Percentiles rank a stretch among this genome's conserved stretches.
These are phyloP conservation scores for Elaphomyces granulatus DNA, from an alignment of 495 filamentous ascomycete genomes.

Conservation along the genomic window DNA sequence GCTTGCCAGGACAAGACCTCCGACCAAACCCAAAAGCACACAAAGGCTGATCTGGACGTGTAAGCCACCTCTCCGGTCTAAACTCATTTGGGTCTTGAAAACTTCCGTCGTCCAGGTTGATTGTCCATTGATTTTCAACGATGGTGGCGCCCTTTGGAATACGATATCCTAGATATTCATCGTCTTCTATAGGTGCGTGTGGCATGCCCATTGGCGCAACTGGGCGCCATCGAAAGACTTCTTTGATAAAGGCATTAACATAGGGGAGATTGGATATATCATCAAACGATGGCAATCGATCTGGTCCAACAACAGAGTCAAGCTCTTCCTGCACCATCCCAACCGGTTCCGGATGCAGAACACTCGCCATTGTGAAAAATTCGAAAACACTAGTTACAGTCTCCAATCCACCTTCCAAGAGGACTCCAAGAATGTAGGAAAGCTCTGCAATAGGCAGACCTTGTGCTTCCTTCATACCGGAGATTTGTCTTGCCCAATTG, in stretches of 20 bases:
- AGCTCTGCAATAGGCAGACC: too few relatives aligned
- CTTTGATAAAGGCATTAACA: conserved; percentile 18
- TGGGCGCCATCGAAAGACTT: conserved; percentile 22
- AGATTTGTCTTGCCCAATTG: conserved; percentile 2
- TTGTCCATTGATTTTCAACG: conserved; percentile 27
- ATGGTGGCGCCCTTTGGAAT: conserved; percentile 31
- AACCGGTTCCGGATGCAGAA: conserved; percentile 24
- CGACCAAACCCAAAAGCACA: conserved; percentile 11
- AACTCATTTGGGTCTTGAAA: conserved; percentile 24
- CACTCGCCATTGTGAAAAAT: conserved; percentile 22
- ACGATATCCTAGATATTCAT: conserved; percentile 34
- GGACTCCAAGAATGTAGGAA: conserved; percentile 27
- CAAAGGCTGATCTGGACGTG: conserved; percentile 17
- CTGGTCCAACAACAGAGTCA: conserved; percentile 7
- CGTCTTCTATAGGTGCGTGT: conserved; percentile 35
- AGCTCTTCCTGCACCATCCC: conserved; percentile 34
- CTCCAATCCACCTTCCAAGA: conserved; percentile 31
- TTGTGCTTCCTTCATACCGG: too few relatives aligned
- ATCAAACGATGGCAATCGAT: conserved; percentile 9
- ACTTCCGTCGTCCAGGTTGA: conserved; percentile 25
- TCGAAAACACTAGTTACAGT: conserved; percentile 25
- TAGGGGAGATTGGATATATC: conserved; percentile 18
- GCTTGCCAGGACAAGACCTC: conserved; percentile 24
- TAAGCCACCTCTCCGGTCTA: conserved; percentile 28
- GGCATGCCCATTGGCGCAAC: conserved; percentile 29